A percentile compares a stretch with the other conserved stretches of the same genome.
These are phyloP conservation scores for Metrosideros polymorpha DNA, from an alignment of 441 rosid genomes.

Conservation along the genomic window DNA sequence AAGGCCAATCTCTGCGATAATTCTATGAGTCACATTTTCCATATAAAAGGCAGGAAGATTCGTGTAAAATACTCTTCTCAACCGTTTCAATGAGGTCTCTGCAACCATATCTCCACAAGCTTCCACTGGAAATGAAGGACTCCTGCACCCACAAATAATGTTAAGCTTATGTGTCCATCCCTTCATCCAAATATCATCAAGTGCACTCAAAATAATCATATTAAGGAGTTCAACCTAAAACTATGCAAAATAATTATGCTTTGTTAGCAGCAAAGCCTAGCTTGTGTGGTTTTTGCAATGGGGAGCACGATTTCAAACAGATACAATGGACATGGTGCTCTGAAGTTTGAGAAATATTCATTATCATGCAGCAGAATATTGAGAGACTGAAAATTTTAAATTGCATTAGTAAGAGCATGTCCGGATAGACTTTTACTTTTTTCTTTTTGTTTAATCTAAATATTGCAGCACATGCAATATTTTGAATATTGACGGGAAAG, in stretches of 20 bases:
- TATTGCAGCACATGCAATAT: neutral
- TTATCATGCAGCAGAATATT: neutral
- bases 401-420: neutral
- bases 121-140: neutral
- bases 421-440: neutral
- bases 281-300: neutral
- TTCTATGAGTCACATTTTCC: neutral
- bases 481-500: neutral
- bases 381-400: neutral
- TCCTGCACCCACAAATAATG: neutral
- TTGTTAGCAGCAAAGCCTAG: neutral
- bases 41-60: neutral
- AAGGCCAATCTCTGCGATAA: neutral
- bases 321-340: neutral
- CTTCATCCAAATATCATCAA: neutral
- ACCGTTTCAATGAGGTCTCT: neutral
- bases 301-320: neutral
- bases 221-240: neutral
- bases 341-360: neutral
- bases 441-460: neutral
- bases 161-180: neutral
- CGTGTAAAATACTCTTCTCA: constrained; percentile 15
- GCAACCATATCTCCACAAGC: neutral
- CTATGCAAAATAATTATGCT: neutral
- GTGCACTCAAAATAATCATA: neutral